A percentile compares a stretch with the other conserved stretches of the same genome.
Conservation (phyloP, 2,329 filamentous ascomycete genomes). For the Ophiocordyceps australis region DNA sequence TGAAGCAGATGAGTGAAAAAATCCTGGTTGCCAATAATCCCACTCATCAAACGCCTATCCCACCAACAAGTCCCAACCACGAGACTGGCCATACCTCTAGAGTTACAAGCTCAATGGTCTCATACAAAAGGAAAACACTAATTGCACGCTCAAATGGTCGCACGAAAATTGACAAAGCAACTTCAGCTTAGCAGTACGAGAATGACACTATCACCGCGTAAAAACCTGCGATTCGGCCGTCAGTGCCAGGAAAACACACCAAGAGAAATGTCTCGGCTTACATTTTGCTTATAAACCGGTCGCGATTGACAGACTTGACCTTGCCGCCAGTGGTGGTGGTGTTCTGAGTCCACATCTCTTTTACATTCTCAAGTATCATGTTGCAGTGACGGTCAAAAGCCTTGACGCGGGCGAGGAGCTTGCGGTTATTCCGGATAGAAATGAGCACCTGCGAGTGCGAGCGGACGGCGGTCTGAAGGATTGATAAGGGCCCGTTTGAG, state of each 20-base stretch:
- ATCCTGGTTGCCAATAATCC: too few relatives aligned
- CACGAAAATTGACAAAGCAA: too few relatives aligned
- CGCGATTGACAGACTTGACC: slow-evolving; percentile 71
- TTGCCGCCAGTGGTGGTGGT: slow-evolving; percentile 54
- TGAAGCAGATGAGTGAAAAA: too few relatives aligned
- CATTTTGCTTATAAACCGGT: slow-evolving; percentile 97
- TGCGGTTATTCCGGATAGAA: slow-evolving; percentile 95
- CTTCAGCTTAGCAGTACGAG: slow-evolving; percentile 60
- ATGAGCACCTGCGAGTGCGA: slow-evolving; percentile 93
- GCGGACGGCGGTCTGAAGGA: slow-evolving; percentile 91
- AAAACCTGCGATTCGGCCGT: slow-evolving; percentile 41
- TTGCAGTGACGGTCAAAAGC: slow-evolving; percentile 98
- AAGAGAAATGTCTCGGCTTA: slow-evolving; percentile 18
- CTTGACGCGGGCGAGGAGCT: slow-evolving; percentile 91
- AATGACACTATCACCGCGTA: slow-evolving; percentile 77
- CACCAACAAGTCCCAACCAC: slow-evolving; percentile 9
- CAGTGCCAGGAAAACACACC: neutral
- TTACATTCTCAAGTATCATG: slow-evolving; percentile 90
- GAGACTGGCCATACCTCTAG: slow-evolving; percentile 6
- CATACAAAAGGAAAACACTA: slow-evolving; percentile 1
- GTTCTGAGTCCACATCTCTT: slow-evolving; percentile 98
- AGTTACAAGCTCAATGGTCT: slow-evolving; percentile 6
- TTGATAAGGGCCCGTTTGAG: slow-evolving; percentile 46
- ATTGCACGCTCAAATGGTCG: neutral
- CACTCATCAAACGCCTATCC: slow-evolving; percentile 22